Base-by-base conservation (phyloP, 1,284 basidiomycete genomes). In the Sporisorium sorghi region DNA sequence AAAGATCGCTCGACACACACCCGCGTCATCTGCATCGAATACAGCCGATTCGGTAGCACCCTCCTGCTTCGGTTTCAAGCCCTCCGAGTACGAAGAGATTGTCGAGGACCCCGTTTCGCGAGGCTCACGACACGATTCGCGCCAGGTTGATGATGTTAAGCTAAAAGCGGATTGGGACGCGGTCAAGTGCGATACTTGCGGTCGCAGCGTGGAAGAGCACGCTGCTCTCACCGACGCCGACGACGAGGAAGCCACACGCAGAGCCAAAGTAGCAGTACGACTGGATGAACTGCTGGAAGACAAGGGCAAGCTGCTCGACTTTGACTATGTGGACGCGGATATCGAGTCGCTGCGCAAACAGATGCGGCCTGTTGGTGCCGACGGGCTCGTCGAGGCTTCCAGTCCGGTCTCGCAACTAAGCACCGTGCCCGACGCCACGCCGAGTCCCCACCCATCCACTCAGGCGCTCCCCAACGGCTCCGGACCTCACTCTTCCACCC, bases 261-360 rank as follows among this genome's bases (percentile, higher is more conserved):
- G 92, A 83, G 89, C 88, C 48, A 90, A 90, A 73, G 90, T 93
- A 9, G 93, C 93, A 3, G 88, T 92, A 56, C 88, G 92, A 55
- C 87, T 95, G 54, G 94, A 97, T 82, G 92, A 94, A 85, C 84
- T 93, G 55, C 86, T 95, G 43, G 89, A 93, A 91, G 92, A 93
- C 84, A 87, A 88, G 50, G 89, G 89, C 51, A 89, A 89, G 79
- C 86, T 96, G 26, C 87, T 91, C 14, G 91, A 93, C 85, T 91
- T 97, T 83, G 87, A 89, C 69, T 91, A 93, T 85, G 86, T 87
- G 39, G 89, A 93, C 85, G 87, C 88, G 42, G 89, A 92, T 82
- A 88, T 92, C 49, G 83, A 87, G 37, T 91, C 91, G 8, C 85
- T 95, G 58, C 88, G 90, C 64, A 90, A 90, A 79, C 72, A 74